Evolutionary conservation across 2,329 filamentous ascomycete species (phyloP).

Genomic region (Tympanopsis confertula): DNA sequence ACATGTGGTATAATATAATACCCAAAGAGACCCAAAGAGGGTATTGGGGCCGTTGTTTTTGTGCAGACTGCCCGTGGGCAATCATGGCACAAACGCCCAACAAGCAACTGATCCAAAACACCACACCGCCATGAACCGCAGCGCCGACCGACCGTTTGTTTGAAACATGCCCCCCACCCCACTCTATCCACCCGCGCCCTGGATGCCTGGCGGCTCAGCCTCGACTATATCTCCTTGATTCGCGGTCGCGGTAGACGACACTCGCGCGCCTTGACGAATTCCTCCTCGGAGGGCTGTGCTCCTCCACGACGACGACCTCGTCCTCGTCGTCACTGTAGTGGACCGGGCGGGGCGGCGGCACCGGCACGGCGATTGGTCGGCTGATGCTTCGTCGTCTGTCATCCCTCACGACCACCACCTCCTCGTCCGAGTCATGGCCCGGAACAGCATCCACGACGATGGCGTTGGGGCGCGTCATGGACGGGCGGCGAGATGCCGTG

Average conservation of each 20-base stretch:
- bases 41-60: no score
- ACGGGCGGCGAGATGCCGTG: constrained; percentile 1
- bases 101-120: no score
- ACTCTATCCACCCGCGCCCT: no score
- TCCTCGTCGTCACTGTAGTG: constrained; percentile 14
- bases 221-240: background rate
- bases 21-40: no score
- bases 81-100: no score
- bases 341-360: constrained; percentile 12
- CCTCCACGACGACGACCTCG: constrained; percentile 25
- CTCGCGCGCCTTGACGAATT: constrained; percentile 13
- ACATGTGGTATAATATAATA: no score
- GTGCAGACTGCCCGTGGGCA: no score
- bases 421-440: background rate
- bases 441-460: constrained; percentile 17
- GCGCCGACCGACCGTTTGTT: no score
- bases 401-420: constrained; percentile 5
- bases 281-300: constrained; percentile 15
- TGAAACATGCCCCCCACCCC: no score
- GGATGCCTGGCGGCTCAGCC: no score
- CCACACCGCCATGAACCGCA: no score
- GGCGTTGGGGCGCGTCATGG: constrained; percentile 7
- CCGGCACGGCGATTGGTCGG: constrained; percentile 3
- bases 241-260: constrained; percentile 9
- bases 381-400: background rate